Conservation (phyloP, 768 basidiomycete species). For the Lepiota subincarnata region DNA sequence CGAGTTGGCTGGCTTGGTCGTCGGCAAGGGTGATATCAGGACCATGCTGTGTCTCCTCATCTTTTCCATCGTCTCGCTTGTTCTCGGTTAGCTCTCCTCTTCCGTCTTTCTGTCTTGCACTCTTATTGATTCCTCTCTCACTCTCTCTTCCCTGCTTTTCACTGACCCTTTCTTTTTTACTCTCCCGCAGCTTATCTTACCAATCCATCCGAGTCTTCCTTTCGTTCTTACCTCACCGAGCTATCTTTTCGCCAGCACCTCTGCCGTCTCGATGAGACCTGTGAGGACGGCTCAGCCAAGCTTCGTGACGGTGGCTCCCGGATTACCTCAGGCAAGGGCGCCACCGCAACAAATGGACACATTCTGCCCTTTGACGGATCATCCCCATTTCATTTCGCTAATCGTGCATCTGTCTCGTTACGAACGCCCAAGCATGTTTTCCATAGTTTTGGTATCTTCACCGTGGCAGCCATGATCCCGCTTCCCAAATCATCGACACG, state of each 20-base stretch:
- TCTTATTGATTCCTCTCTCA: conserved; percentile 14
- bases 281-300: conserved; percentile 40
- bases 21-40: conserved; percentile 60
- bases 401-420: conserved; percentile 87
- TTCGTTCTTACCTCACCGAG: conserved; percentile 94
- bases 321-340: conserved; percentile 27
- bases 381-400: conserved; percentile 80
- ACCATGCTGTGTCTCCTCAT: conserved; percentile 69
- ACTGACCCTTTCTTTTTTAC: conserved; percentile 11
- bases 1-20: conserved; percentile 45
- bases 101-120: conserved; percentile 11
- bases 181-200: conserved; percentile 77
- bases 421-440: conserved; percentile 89
- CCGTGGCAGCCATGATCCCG: conserved; percentile 75
- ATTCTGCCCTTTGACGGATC: conserved; percentile 16
- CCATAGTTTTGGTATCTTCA: conserved; percentile 82
- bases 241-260: conserved; percentile 95
- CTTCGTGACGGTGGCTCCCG: conserved; percentile 26
- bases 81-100: conserved; percentile 56
- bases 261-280: conserved; percentile 70
- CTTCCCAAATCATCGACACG: conserved; percentile 36
- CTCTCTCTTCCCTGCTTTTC: conserved; percentile 11
- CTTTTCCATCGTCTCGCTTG: conserved; percentile 61
- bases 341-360: neutral
- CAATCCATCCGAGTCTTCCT: conserved; percentile 91